These are phyloP conservation scores for Aspergillus cavernicola DNA, from an alignment of 495 filamentous ascomycete species.

Conservation along the genomic window DNA sequence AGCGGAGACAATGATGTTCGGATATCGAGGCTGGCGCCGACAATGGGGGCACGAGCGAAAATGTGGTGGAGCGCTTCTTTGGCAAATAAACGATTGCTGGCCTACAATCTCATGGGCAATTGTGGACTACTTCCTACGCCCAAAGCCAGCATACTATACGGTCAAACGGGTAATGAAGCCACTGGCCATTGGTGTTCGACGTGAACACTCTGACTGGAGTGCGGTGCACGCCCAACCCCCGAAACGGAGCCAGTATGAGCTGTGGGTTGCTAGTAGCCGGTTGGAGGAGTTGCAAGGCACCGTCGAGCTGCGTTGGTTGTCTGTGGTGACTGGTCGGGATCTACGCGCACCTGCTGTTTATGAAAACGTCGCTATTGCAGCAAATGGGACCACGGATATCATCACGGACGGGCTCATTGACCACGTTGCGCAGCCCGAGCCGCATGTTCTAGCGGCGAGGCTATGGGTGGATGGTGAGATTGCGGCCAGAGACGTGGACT, in stretches of 20 bases:
- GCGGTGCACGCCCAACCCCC: slow-evolving; percentile 57
- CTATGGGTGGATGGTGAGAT: slow-evolving; percentile 58
- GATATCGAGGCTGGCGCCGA: slow-evolving; percentile 84
- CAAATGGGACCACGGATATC: slow-evolving; percentile 73
- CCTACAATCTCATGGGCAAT: slow-evolving; percentile 86
- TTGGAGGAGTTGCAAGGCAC: slow-evolving; percentile 52
- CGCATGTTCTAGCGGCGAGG: slow-evolving; percentile 51
- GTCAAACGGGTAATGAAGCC: slow-evolving; percentile 77
- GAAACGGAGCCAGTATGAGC: slow-evolving; percentile 56
- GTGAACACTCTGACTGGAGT: slow-evolving; percentile 62
- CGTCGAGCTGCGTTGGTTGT: slow-evolving; percentile 67
- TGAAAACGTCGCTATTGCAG: slow-evolving; percentile 50
- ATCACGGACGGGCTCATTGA: slow-evolving; percentile 55
- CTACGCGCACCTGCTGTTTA: slow-evolving; percentile 51
- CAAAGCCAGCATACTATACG: slow-evolving; percentile 82
- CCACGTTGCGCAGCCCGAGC: slow-evolving; percentile 48
- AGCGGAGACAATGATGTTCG: slow-evolving; percentile 79
- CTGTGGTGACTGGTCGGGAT: slow-evolving; percentile 65
- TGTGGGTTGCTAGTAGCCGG: slow-evolving; percentile 75
- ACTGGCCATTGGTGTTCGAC: slow-evolving; percentile 70
- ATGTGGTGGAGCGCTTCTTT: slow-evolving; percentile 83
- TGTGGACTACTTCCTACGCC: slow-evolving; percentile 78
- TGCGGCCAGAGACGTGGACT: slow-evolving; percentile 76
- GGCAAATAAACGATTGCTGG: slow-evolving; percentile 98
- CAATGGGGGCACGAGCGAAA: slow-evolving; percentile 81